Base-by-base conservation (phyloP, 192 early-diverging fungal genomes). In the Backusella tuberculispora region DNA sequence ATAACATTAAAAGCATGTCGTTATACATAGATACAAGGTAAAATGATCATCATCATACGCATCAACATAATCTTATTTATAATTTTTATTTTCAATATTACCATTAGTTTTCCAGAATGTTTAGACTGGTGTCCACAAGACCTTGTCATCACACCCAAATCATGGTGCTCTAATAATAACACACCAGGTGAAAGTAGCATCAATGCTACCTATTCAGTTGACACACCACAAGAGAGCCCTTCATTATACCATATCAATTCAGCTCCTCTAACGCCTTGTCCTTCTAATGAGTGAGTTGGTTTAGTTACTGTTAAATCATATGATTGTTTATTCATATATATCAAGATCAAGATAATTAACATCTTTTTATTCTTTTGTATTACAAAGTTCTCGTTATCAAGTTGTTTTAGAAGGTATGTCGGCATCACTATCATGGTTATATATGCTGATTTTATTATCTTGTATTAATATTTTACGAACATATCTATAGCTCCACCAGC, bases 1-100 rank as follows among this genome's bases (percentile, higher is more conserved):
- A 56, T 21, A 56, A 7, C 50, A 56, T n/a, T 19, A 56, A 21
- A 56, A 56, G 17, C 10, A 56, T 56, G 53, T 56, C 53, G 53
- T 56, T 56, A 56, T 56, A 60, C 53, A 60, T 60, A 60, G 53
- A 60, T 60, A 60, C 53, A 8, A 60, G 53, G 53, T 60, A 60
- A 60, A 10, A 60, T 60, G 19, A 60, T 60, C 12, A 24, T 12
- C 19, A 56, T 24, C 12, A 60, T 60, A 34, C 7, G 10, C 8
- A 50, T 50, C 19, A 10, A 13, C 12, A 26, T 26, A 24, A 26
- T 5, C 24, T 60, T 24, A 60, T 24, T 60, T 60, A 60, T 60
- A 34, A 0, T 34, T 34, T 34, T 34, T 34, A 34, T 26, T 60
- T 56, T 46, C 10, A 60, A 60, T 24, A 60, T 26, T 13, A 21